Base-by-base conservation (phyloP, 2,329 filamentous ascomycete species). In the Pseudophaeomoniella oleicola region DNA sequence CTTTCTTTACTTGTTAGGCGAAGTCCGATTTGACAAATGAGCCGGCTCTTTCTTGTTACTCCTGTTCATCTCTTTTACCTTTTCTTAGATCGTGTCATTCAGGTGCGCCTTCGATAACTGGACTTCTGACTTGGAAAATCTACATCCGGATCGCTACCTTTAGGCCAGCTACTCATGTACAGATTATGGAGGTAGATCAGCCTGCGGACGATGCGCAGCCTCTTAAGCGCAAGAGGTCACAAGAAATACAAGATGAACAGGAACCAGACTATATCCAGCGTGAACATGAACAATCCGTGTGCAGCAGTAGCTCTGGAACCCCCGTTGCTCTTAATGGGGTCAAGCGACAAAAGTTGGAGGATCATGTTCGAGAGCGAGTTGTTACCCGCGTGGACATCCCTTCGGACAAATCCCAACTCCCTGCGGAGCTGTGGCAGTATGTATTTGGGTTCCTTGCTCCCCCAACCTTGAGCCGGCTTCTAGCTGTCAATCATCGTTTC, bases 401-500 rank as follows among this genome's bases (percentile, higher is more conserved):
- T 16, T 34, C 37, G 30, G 40, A 48, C 32, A 46, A 37, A 32
- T 50, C 55, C 41, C 46, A 57, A 44, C 62, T 78, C 39, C 71
- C 75, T 50, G 62, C 66, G 46, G 71, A 77, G 57, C 60, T 81
- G 49, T 83, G 79, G 78, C 78, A 83, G 50, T 67, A 70, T 50
- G 64, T 83, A 49, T 81, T 84, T 55, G 69, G 67, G 49, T 76
- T 74, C 53, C 69, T 75, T 54, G 68, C 75, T 40, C 78, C 80
- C 39, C 66, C 58, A 52, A 63, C 68, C 43, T 62, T 85, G 50
- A 76, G 76, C 50, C 68, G 63, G 57, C 64, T 83, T 61, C 64
- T 83, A 57, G 60, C 63, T 55, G 71, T 79, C 64, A 82, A 75
- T 65, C 78, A 66, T 58, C 56, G 67, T 50, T 84, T 84, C 60